These are phyloP conservation scores for Amanita polypyramis DNA, from an alignment of 768 basidiomycete genomes.

Conservation along the genomic window DNA sequence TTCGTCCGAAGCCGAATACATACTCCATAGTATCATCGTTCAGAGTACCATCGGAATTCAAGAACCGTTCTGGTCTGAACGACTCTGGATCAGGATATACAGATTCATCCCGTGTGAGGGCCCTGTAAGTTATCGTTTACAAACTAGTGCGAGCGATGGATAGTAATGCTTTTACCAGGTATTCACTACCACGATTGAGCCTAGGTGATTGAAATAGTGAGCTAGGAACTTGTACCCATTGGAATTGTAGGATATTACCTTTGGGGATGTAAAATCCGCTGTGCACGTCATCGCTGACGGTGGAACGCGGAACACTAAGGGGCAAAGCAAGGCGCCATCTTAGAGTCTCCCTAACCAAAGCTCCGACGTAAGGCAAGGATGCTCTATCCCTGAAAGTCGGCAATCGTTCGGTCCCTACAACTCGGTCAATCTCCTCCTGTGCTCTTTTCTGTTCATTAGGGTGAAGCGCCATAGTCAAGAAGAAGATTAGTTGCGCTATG, in stretches of 20 bases:
- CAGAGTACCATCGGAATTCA: background rate
- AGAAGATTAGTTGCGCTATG: background rate
- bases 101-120: conserved; percentile 11
- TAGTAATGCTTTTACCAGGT: background rate
- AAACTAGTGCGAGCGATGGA: no score
- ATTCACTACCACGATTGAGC: background rate
- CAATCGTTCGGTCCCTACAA: conserved; percentile 9
- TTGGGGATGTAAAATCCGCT: conserved; percentile 4
- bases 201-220: background rate
- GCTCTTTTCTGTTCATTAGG: conserved; percentile 7
- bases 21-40: conserved; percentile 10
- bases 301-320: background rate
- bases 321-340: conserved; percentile 6
- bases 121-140: background rate
- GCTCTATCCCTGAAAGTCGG: conserved; percentile 5
- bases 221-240: background rate
- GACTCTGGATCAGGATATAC: background rate
- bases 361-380: conserved; percentile 8
- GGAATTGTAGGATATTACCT: background rate
- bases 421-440: conserved; percentile 10
- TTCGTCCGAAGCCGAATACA: conserved; percentile 24
- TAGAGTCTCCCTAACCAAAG: conserved; percentile 1
- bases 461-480: conserved; percentile 8
- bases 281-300: conserved; percentile 1
- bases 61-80: conserved; percentile 1